Evolutionary conservation across 306 rosid species (phyloP).

Genomic region (Chamaecrista fasciculata): DNA sequence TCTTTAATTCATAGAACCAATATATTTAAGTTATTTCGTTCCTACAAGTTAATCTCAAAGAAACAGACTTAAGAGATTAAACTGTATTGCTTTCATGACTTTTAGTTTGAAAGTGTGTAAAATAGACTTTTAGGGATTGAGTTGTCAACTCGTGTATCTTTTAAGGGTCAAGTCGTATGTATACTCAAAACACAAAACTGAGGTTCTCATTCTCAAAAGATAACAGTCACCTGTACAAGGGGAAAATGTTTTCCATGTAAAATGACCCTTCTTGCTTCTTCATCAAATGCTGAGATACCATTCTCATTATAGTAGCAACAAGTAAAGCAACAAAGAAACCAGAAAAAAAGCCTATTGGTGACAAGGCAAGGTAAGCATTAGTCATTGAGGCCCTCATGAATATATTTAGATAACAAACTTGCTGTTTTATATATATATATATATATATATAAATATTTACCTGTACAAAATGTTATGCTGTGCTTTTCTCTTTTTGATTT

Average conservation of each 20-base stretch:
- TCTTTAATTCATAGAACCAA: too few relatives aligned
- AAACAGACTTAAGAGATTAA: too few relatives aligned
- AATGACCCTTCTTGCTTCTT: conserved; percentile 41
- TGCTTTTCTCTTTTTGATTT: conserved; percentile 41
- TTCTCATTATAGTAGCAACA: conserved; percentile 46
- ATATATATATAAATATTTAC: too few relatives aligned
- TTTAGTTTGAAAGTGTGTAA: too few relatives aligned
- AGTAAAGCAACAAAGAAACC: conserved; percentile 61
- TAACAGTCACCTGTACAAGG: conserved; percentile 55
- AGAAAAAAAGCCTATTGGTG: conserved; percentile 54
- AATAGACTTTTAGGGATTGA: too few relatives aligned
- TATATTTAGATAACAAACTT: background rate
- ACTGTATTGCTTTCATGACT: too few relatives aligned
- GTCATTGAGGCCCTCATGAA: background rate
- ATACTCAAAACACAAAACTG: background rate
- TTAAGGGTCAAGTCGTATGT: too few relatives aligned
- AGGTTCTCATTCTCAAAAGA: background rate
- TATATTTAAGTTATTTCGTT: too few relatives aligned
- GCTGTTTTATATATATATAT: too few relatives aligned
- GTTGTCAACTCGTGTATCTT: too few relatives aligned
- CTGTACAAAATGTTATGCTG: conserved; percentile 46
- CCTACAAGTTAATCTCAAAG: too few relatives aligned
- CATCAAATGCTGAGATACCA: conserved; percentile 37
- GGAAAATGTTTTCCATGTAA: conserved; percentile 65
- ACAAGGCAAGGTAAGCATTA: conserved; percentile 21